Percentiles rank a stretch among this genome's conserved stretches.
Evolutionary conservation across 2,329 filamentous ascomycete genomes (phyloP).

Genomic region (Fusarium newnesense): DNA sequence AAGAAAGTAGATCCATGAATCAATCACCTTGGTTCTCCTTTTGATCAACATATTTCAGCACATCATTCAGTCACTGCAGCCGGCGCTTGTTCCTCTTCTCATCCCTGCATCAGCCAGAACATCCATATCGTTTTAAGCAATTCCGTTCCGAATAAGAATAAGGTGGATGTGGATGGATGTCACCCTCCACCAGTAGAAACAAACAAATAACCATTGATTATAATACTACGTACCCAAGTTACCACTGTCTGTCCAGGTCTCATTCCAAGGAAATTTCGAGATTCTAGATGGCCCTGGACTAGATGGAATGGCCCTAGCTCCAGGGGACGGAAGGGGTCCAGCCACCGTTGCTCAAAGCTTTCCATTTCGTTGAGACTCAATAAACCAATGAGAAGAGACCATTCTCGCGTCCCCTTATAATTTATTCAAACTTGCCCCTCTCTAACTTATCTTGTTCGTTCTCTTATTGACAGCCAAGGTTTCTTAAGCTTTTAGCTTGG

Average conservation of each 20-base stretch:
- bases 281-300: conserved; percentile 26
- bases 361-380: conserved; percentile 31
- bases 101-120: conserved; percentile 11
- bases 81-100: neutral
- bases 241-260: neutral
- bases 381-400: neutral
- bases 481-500: conserved; percentile 32
- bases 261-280: conserved; percentile 24
- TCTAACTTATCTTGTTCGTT: conserved; percentile 12
- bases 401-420: conserved; percentile 11
- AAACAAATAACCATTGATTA: neutral
- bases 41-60: neutral
- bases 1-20: conserved; percentile 1
- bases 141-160: conserved; percentile 25
- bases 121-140: neutral
- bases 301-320: conserved; percentile 16
- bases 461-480: conserved; percentile 19
- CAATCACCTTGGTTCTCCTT: neutral
- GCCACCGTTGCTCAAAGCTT: conserved; percentile 32
- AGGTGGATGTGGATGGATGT: conserved; percentile 23
- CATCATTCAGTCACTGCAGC: neutral
- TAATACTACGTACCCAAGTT: neutral
- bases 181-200: conserved; percentile 25
- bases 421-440: conserved; percentile 17
- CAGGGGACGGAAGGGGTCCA: conserved; percentile 25